Conservation (phyloP, 1,284 basidiomycete genomes). For the Crucibulum parvulum region DNA sequence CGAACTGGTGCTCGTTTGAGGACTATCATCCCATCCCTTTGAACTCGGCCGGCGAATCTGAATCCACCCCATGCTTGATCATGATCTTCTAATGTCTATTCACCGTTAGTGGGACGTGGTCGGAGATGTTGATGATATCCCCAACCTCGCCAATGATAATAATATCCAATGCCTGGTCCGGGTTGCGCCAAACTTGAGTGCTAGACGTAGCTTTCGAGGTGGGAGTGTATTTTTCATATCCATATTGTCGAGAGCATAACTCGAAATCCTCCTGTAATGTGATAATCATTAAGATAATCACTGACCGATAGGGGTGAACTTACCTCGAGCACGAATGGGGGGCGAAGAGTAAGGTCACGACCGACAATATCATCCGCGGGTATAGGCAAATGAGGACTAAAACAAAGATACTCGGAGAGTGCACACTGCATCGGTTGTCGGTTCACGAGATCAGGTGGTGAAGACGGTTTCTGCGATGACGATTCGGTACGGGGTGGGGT, state of each 20-base stretch:
- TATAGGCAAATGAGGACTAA: conserved; percentile 26
- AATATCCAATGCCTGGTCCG: conserved; percentile 32
- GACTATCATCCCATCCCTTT: conserved; percentile 44
- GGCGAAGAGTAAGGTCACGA: conserved; percentile 4
- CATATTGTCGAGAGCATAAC: conserved; percentile 19
- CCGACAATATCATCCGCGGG: conserved; percentile 16
- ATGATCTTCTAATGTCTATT: conserved; percentile 50
- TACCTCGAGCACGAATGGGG: conserved; percentile 20
- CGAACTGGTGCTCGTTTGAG: conserved; percentile 52
- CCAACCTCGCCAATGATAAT: conserved; percentile 48
- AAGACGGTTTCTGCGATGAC: conserved; percentile 8
- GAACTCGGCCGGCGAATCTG: conserved; percentile 47
- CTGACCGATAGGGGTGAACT: conserved; percentile 3
- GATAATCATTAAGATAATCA: neutral
- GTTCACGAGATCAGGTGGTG: conserved; percentile 35
- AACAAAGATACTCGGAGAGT: conserved; percentile 44
- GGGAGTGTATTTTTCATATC: conserved; percentile 30
- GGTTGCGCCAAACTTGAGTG: conserved; percentile 11
- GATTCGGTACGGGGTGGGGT: conserved; percentile 8
- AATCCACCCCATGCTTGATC: conserved; percentile 56
- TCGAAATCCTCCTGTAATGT: conserved; percentile 14
- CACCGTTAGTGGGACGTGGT: neutral
- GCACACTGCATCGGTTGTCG: conserved; percentile 51
- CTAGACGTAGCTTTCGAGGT: conserved; percentile 3
- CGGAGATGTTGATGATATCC: neutral